Evolutionary conservation across 73 alveolate species (phyloP).

Genomic region (Paramecium sexaurelia): DNA sequence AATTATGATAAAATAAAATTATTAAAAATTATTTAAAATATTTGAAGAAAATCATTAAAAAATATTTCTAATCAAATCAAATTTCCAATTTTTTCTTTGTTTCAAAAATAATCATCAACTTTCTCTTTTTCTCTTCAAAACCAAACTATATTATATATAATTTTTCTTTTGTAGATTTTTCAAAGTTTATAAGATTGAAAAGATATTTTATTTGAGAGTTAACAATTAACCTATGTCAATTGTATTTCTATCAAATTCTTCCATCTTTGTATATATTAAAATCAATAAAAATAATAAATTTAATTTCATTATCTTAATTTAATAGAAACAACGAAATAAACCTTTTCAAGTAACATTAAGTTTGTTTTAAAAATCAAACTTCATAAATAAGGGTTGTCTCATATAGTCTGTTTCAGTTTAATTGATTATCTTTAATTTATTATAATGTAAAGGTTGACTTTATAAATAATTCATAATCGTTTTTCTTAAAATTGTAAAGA

Average conservation of each 20-base stretch:
- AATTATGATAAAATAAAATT: no score
- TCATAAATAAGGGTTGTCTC: no score
- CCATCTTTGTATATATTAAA: not conserved
- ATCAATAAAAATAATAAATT: not conserved
- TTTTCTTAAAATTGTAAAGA: slow-evolving; percentile 30
- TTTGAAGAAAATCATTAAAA: not conserved
- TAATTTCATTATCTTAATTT: not conserved
- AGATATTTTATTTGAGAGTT: not conserved
- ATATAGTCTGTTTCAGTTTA: slow-evolving; percentile 44
- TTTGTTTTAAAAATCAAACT: slow-evolving; percentile 17
- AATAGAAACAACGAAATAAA: not conserved
- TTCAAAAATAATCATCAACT: not conserved
- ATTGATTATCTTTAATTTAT: slow-evolving; percentile 48
- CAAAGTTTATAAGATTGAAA: not conserved
- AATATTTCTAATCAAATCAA: not conserved
- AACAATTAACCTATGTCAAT: not conserved
- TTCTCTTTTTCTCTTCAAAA: not conserved
- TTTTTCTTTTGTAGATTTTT: not conserved
- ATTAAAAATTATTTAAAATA: no score
- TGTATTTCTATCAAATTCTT: slow-evolving; percentile 50
- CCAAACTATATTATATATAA: not conserved
- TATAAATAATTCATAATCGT: slow-evolving; percentile 54
- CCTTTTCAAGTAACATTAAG: slow-evolving; percentile 44
- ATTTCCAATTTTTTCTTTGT: not conserved
- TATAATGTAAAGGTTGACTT: not conserved